Base-by-base conservation (phyloP, 306 rosid species). In the Citrullus colocynthis region DNA sequence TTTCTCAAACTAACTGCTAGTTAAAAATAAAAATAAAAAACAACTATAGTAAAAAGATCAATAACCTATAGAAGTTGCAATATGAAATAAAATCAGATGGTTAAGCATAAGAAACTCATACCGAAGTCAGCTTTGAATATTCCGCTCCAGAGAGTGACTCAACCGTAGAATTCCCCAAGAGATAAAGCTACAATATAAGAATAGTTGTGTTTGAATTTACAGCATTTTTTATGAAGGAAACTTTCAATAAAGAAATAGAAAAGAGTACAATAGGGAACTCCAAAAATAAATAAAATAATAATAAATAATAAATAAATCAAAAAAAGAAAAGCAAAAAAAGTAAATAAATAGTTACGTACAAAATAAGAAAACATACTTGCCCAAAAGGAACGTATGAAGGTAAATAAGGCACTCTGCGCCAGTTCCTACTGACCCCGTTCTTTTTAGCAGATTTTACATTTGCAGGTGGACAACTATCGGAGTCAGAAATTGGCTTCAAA, bases 381-480 rank as follows among this genome's bases (percentile, higher is more conserved):
- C 97, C 98, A 55, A 95, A 95, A 83, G 98, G 98, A 49, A 95
- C 95, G 77, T 95, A 95, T 37, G 97, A 95, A 85, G 98, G 98
- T 81, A 95, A 88, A 75, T 88, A 95, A 48, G 98, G 97, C 77
- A 90, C 93, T 82, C 84, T 86, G 20, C 84, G 88, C 98, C 98
- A 95, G 54, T 81, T 82, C 82, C 85, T 72, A 49, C 80, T 87
- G 84, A 86, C 91, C 81, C 82, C 93, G 72, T 54, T 82, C 82
- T 85, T 90, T 78, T 80, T 81, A 80, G 82, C 78, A 74, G 82
- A 45, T 83, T 84, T 94, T 79, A 86, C 92, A 87, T 74, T 81
- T 69, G 85, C 54, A 21, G 70, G 73, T 74, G 82, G 75, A 75
- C 77, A 83, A 81, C 88, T 87, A 66, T 63, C 83, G 21, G 82